phyloP scores from a whole-genome alignment of 164 flowering plant genomes.

The Aristolochia fimbriata region DNA sequence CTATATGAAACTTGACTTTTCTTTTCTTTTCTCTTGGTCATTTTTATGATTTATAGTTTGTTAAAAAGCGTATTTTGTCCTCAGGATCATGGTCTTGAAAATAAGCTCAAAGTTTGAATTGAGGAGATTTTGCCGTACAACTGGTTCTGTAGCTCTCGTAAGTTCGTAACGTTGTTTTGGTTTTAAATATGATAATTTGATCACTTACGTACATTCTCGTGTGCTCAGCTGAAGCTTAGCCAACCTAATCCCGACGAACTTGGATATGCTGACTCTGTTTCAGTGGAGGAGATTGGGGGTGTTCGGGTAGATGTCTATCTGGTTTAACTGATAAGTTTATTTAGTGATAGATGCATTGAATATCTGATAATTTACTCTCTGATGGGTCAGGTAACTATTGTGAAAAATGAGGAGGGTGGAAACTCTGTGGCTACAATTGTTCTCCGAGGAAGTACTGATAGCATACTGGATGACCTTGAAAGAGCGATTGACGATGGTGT shows the following conservation, averaged over 20 bases:
- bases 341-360: background rate
- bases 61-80: slow-evolving; percentile 6
- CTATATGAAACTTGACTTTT: background rate
- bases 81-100: slow-evolving; percentile 91
- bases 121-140: slow-evolving; percentile 88
- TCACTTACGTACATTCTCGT: slow-evolving; percentile 1
- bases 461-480: slow-evolving; percentile 97
- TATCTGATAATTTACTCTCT: background rate
- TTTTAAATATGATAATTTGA: background rate
- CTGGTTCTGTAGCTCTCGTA: slow-evolving; percentile 82
- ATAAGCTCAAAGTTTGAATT: slow-evolving; percentile 94
- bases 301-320: slow-evolving; percentile 38
- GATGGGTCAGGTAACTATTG: slow-evolving; percentile 61
- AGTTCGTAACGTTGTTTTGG: slow-evolving; percentile 13
- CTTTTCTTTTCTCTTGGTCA: background rate
- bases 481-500: slow-evolving; percentile 99
- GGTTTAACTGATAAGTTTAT: background rate
- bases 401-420: slow-evolving; percentile 90
- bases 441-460: slow-evolving; percentile 91
- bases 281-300: slow-evolving; percentile 97
- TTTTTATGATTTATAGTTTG: background rate
- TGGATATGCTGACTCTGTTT: slow-evolving; percentile 81
- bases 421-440: slow-evolving; percentile 80
- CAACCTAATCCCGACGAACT: slow-evolving; percentile 79
- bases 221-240: slow-evolving; percentile 75